Base-by-base conservation (phyloP, 2,329 filamentous ascomycete species). In the Phialemonium atrogriseum region DNA sequence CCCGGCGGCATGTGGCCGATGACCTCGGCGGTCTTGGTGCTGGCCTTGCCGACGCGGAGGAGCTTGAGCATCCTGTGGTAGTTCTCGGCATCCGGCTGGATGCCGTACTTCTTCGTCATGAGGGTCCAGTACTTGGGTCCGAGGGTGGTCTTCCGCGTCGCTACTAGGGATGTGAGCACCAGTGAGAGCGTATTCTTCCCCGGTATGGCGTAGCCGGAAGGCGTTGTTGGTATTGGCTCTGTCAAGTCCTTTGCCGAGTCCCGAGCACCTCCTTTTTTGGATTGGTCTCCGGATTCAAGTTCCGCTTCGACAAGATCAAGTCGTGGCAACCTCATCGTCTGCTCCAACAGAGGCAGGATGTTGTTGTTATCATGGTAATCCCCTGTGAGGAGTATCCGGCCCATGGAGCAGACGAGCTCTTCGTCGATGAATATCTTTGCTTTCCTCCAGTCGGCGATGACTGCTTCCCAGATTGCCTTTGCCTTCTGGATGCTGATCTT, bases 381-480 rank as follows among this genome's bases (percentile, higher is more conserved):
- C 11, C 82, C 77, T 30, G 80, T 60, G 14, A 87, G 59, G n/a
- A 96, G 64, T 4, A 94, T 45, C 21, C 79, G 70, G 5, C 80
- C 86, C 84, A 96, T 94, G 18, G 82, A 69, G 48, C 76, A 80
- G 4, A 93, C 80, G 13, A 96, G 63, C 34, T 73, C 62, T 54
- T 91, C 85, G 46, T 95, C 88, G 13, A 96, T 66, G 29, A 68
- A 47, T 11, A 96, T 45, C 31, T 75, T 64, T 18, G 80, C 86
- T 32, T 69, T 65, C 33, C 68, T 71, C 88, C 88, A 96, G 40
- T 77, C 78, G n/a, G 64, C 56, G 12, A 86, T 64, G 26, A 93
- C 69, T 48, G 94, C 86, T 25, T 75, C 66, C 91, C 91, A 98
- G 12, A 96, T 64, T 7, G 71, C 63, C 42, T 82, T 77, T 13